Evolutionary conservation across 306 rosid genomes (phyloP).

Genomic region (Lathyrus oleraceus): DNA sequence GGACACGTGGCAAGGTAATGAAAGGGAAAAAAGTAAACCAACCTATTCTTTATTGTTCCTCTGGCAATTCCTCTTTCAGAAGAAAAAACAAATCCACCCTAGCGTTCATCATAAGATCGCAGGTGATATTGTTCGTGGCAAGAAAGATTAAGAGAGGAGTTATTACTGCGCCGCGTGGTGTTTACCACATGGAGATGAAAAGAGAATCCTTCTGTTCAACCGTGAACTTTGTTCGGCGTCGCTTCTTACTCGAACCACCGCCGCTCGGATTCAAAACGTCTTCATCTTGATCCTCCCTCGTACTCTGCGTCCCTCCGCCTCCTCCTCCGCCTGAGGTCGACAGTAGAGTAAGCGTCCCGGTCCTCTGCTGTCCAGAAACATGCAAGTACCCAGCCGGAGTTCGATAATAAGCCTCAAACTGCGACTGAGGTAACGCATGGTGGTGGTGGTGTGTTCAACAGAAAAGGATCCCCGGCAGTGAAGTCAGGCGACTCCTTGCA

Average conservation of each 20-base stretch:
- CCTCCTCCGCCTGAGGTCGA: slow-evolving; percentile 90
- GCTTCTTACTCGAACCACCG: slow-evolving; percentile 56
- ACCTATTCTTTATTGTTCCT: too few species aligned
- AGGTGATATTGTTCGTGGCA: too few species aligned
- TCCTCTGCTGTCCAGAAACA: slow-evolving; percentile 53
- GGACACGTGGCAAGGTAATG: too few species aligned
- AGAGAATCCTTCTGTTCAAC: slow-evolving; percentile 89
- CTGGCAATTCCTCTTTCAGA: too few species aligned
- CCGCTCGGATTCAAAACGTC: slow-evolving; percentile 79
- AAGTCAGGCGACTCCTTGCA: slow-evolving; percentile 57
- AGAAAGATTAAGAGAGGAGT: too few species aligned
- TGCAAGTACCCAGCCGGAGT: slow-evolving; percentile 78
- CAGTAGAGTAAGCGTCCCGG: slow-evolving; percentile 73
- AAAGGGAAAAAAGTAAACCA: too few species aligned
- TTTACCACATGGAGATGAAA: too few species aligned
- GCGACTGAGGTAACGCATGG: slow-evolving; percentile 37
- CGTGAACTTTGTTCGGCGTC: slow-evolving; percentile 79
- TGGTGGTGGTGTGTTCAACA: slow-evolving; percentile 45
- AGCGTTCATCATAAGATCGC: too few species aligned
- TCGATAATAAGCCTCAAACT: slow-evolving; percentile 69
- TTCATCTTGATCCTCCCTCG: slow-evolving; percentile 64
- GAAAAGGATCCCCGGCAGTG: slow-evolving; percentile 37
- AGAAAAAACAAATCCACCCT: too few species aligned
- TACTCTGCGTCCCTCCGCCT: slow-evolving; percentile 59
- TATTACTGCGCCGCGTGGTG: too few species aligned